Base-by-base conservation (phyloP, 352 stramenopile genomes). In the Globisporangium cystogenes region DNA sequence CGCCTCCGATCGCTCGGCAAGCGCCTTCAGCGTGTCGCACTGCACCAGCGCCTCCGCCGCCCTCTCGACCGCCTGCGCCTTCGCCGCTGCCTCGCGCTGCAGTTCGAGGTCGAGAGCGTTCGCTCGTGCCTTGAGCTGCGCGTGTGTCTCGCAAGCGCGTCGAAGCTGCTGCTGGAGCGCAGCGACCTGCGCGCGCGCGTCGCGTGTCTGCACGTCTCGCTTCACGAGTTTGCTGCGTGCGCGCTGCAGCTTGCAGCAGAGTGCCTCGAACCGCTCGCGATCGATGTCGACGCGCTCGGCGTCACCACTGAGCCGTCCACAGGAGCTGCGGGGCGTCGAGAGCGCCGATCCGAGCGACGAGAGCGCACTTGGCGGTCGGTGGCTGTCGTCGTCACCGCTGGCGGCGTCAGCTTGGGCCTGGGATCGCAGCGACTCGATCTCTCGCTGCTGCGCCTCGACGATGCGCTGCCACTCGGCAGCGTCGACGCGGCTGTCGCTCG, bases 401-500 rank as follows among this genome's bases (percentile, higher is more conserved):
- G n/a, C 29, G 48, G 39, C 20, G 24, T 37, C 10, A 14, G 33
- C 27, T 4, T 47, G 42, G 16, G 69, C 20, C 43, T 55, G 52
- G 18, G 49, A 39, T n/a, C 67, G 64, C 39, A 82, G 55, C 12
- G 58, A 39, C 51, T 80, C 63, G 36, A 82, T 71, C 68, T 82
- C 63, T 33, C 45, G 66, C 62, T 83, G 75, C 58, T 80, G 75
- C 7, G 37, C 53, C 59, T 82, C 72, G 21, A 82, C 48, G 36
- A 82, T 63, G 21, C 56, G 49, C 37, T 76, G 60, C 70, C 65
- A 80, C 52, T 79, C 61, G 8, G 26, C 27, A 14, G 14, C 14
- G 14, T 54, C 49, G 55, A 36, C 55, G 47, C 48, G 27, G 31
- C 18, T 12, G 0, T 39, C 33, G 33, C 15, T 18, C 1, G 12